Evolutionary conservation across 2,329 filamentous ascomycete species (phyloP).

Genomic region (Ustulina deusta): DNA sequence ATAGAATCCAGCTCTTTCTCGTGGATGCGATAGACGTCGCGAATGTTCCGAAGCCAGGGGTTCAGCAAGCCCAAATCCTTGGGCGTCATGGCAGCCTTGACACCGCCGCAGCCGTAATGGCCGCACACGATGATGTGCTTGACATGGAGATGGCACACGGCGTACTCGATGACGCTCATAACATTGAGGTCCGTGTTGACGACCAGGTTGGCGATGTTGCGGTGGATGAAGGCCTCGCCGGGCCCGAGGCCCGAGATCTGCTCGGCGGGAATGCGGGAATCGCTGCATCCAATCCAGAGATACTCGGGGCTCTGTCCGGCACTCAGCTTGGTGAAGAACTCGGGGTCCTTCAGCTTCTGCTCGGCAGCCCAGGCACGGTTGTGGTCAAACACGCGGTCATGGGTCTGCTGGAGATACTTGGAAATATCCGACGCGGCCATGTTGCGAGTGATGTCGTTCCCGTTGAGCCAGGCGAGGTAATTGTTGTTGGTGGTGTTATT

Average conservation of each 20-base stretch:
- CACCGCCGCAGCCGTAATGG: slow-evolving; percentile 82
- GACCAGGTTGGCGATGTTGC: slow-evolving; percentile 93
- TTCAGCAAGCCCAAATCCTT: slow-evolving; percentile 78
- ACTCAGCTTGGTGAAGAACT: slow-evolving; percentile 73
- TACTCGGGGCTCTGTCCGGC: slow-evolving; percentile 77
- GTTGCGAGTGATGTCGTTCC: slow-evolving; percentile 34
- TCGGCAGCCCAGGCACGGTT: slow-evolving; percentile 74
- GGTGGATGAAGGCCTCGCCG: slow-evolving; percentile 94
- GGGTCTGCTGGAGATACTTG: slow-evolving; percentile 70
- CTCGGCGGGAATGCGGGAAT: slow-evolving; percentile 91
- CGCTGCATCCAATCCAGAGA: slow-evolving; percentile 91
- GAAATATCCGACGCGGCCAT: slow-evolving; percentile 56
- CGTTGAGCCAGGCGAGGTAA: slow-evolving; percentile 8
- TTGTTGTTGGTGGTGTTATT: background rate
- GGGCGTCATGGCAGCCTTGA: slow-evolving; percentile 79
- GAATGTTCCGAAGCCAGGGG: slow-evolving; percentile 80
- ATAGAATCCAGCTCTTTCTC: slow-evolving; percentile 76
- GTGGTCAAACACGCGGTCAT: slow-evolving; percentile 76
- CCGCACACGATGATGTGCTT: slow-evolving; percentile 85
- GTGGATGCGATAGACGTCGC: slow-evolving; percentile 78
- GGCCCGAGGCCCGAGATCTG: slow-evolving; percentile 84
- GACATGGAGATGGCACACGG: slow-evolving; percentile 82
- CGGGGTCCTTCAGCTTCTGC: slow-evolving; percentile 69
- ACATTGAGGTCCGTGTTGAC: slow-evolving; percentile 83
- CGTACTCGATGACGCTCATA: slow-evolving; percentile 87